Percentiles rank a stretch among this genome's conserved stretches.
Conservation (phyloP, 202 grass and related monocot species). For the Schoenoplectus triqueter region DNA sequence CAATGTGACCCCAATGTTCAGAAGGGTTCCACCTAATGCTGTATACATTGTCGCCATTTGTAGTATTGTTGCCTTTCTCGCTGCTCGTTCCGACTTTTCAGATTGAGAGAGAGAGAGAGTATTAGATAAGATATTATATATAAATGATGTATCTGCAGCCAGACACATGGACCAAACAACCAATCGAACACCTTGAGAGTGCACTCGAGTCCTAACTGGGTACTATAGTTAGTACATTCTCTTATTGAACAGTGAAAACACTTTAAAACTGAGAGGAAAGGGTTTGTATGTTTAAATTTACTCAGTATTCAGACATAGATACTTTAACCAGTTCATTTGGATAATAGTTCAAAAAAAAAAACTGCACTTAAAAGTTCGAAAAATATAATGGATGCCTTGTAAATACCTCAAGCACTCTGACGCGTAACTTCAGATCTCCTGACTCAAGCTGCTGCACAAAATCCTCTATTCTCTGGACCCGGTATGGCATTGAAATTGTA, state of each 20-base stretch:
- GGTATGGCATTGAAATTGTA: conserved; percentile 89
- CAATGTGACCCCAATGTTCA: conserved; percentile 80
- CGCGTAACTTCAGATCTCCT: conserved; percentile 85
- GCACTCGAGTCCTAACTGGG: neutral
- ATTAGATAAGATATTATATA: neutral
- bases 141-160: neutral
- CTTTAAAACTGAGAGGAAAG: neutral
- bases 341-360: neutral
- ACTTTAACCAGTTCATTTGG: conserved; percentile 17
- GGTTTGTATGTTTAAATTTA: neutral
- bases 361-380: neutral
- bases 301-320: neutral
- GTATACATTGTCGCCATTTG: conserved; percentile 92
- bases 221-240: neutral
- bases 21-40: conserved; percentile 77
- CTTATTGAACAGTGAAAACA: neutral
- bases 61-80: conserved; percentile 75
- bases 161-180: neutral
- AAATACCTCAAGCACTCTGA: conserved; percentile 94
- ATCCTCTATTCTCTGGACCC: conserved; percentile 84
- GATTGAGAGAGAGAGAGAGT: conserved; percentile 23
- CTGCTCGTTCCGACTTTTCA: conserved; percentile 81
- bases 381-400: conserved; percentile 13
- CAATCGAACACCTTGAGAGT: neutral
- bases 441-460: conserved; percentile 90